These are phyloP conservation scores for Exophiala mesophila DNA, from an alignment of 2,329 filamentous ascomycete species.

Conservation along the genomic window DNA sequence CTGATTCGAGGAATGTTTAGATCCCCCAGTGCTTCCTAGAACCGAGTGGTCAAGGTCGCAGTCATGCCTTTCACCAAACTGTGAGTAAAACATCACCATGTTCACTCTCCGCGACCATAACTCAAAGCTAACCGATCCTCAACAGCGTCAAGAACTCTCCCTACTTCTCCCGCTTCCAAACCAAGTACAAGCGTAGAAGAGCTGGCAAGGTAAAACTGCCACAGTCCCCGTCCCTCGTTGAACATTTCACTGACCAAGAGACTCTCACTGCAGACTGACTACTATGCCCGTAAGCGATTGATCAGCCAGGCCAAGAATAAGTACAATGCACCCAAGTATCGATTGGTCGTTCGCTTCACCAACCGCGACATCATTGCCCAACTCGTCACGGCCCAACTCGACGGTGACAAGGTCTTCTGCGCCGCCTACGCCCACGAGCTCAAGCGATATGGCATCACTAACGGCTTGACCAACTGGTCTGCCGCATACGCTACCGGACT, in stretches of 20 bases:
- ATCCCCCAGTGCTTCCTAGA: slow-evolving; percentile 22
- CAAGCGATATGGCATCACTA: slow-evolving; percentile 91
- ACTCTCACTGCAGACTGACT: slow-evolving; percentile 73
- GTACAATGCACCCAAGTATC: slow-evolving; percentile 99
- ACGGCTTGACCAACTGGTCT: slow-evolving; percentile 99
- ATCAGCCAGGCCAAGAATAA: slow-evolving; percentile 99
- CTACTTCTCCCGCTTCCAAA: slow-evolving; percentile 98
- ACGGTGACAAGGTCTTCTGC: slow-evolving; percentile 93
- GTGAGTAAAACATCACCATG: slow-evolving; percentile 11
- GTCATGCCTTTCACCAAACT: slow-evolving; percentile 72
- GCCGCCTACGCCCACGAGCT: slow-evolving; percentile 96
- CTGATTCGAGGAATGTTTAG: slow-evolving; percentile 74
- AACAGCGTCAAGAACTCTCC: slow-evolving; percentile 80
- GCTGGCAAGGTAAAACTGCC: slow-evolving; percentile 55
- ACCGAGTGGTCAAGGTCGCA: slow-evolving; percentile 8
- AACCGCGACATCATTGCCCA: slow-evolving; percentile 99
- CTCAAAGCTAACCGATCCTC: slow-evolving; percentile 5
- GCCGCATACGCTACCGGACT: slow-evolving; percentile 96
- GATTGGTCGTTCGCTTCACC: slow-evolving; percentile 97
- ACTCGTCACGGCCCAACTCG: slow-evolving; percentile 94
- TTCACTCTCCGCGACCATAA: not conserved
- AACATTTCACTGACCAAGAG: slow-evolving; percentile 6
- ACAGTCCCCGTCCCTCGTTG: not conserved
- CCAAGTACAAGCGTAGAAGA: slow-evolving; percentile 98
- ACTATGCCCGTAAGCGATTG: slow-evolving; percentile 99